Evolutionary conservation across 2,329 filamentous ascomycete species (phyloP).

Genomic region (Sarocladium kiliense): DNA sequence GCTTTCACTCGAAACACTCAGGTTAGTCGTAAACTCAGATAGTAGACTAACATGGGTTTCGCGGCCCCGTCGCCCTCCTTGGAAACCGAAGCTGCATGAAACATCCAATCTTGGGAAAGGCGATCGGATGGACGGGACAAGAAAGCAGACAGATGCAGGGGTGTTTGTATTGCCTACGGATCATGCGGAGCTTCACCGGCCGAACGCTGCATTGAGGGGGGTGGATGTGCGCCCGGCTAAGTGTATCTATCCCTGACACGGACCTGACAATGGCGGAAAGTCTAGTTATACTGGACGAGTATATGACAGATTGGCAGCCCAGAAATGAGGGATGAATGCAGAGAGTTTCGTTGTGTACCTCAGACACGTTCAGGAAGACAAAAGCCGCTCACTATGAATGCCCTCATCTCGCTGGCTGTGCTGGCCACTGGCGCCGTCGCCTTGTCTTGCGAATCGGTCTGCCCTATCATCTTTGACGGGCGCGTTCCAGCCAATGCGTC

Average conservation of each 20-base stretch:
- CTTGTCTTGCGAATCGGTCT: not conserved
- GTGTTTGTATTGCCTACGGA: not conserved
- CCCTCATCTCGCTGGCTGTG: constrained; percentile 2
- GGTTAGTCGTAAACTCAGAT: too few relatives aligned
- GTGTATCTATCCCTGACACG: not conserved
- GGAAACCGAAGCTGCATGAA: too few relatives aligned
- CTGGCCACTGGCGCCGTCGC: constrained; percentile 1
- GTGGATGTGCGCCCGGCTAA: not conserved
- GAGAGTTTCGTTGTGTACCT: not conserved
- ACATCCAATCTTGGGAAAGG: not conserved
- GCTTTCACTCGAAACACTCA: too few relatives aligned
- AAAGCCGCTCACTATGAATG: not conserved
- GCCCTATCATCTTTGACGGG: constrained; percentile 38
- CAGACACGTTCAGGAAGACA: too few relatives aligned
- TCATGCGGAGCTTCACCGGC: constrained; percentile 3
- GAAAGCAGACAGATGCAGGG: not conserved
- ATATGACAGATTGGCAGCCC: too few relatives aligned
- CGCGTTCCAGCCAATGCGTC: constrained; percentile 34
- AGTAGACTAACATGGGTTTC: too few relatives aligned
- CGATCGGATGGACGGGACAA: constrained; percentile 3
- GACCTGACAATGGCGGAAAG: not conserved
- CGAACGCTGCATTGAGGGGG: constrained; percentile 4
- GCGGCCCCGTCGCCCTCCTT: too few relatives aligned
- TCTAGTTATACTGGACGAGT: not conserved
- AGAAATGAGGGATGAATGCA: too few relatives aligned